A percentile compares a stretch with the other conserved stretches of the same genome.
These are phyloP conservation scores for Phytopythium aichiense DNA, from an alignment of 352 stramenopile species.

Conservation along the genomic window DNA sequence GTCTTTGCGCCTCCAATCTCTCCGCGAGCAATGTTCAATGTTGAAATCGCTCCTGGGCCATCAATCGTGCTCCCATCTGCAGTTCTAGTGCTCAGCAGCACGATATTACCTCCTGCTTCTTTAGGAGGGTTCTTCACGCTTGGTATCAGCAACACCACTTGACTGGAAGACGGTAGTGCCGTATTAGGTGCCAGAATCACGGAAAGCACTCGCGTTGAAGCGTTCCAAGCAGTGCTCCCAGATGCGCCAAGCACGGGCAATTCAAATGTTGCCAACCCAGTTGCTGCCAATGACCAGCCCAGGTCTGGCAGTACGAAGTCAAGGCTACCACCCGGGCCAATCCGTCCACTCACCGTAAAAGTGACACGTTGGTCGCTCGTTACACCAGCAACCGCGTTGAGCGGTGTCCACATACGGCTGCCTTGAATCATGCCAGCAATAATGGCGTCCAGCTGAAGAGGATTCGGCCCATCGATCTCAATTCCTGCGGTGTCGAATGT, in stretches of 20 bases:
- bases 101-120: slow-evolving; percentile 39
- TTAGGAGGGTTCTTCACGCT: slow-evolving; percentile 49
- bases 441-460: slow-evolving; percentile 39
- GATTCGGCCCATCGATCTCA: slow-evolving; percentile 48
- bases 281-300: slow-evolving; percentile 31
- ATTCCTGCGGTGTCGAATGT: slow-evolving; percentile 37
- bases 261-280: slow-evolving; percentile 24
- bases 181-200: slow-evolving; percentile 22
- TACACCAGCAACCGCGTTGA: slow-evolving; percentile 36
- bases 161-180: slow-evolving; percentile 23
- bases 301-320: slow-evolving; percentile 42
- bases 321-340: slow-evolving; percentile 31
- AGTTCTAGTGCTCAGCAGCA: slow-evolving; percentile 29
- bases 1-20: slow-evolving; percentile 25
- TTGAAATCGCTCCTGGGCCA: slow-evolving; percentile 37
- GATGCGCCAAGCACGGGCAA: slow-evolving; percentile 25
- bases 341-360: slow-evolving; percentile 39
- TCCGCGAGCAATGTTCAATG: slow-evolving; percentile 36
- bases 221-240: slow-evolving; percentile 30
- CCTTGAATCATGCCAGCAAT: slow-evolving; percentile 36
- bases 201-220: slow-evolving; percentile 20
- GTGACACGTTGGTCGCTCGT: slow-evolving; percentile 40
- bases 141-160: slow-evolving; percentile 27
- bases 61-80: slow-evolving; percentile 40
- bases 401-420: slow-evolving; percentile 39